Base-by-base conservation (phyloP, 371 early-diverging fungal species). In the Mortierella sp. region DNA sequence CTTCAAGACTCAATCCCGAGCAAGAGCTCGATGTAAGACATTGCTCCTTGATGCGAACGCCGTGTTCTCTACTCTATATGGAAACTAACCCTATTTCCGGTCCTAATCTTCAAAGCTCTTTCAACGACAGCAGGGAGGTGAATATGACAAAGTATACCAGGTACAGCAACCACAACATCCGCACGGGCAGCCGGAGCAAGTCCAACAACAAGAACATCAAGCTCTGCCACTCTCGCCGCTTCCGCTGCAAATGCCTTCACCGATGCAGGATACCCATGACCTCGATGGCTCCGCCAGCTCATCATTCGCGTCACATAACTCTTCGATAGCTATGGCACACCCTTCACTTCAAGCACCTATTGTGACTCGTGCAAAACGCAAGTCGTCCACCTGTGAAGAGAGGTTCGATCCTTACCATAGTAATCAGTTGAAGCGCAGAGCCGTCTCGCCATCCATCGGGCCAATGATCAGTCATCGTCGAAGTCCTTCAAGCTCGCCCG, bases 391-490 rank as follows among this genome's bases (percentile, higher is more conserved):
- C 6, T 74, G 68, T 13, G 76, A 74, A n/a, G 76, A 74, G 9
- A 45, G 76, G n/a, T 74, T 74, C 43, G 76, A 74, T 12, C 76
- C 76, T 0, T 74, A 74, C 31, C 63, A 67, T 43, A 74, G 76
- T 24, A 68, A 54, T 25, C 68, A 68, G 21, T 60, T 74, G 14
- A 74, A 74, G 46, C 63, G 76, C 8, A 54, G 68, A 34, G 76
- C 76, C 21, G 76, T 74, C 19, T 74, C 76, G 22, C 76, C 76
- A 4, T 74, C 76, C 3, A 67, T 74, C 47, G 68, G 76, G 5
- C 76, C 76, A 1, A 63, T 73, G 27, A 44, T 60, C 21, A 63
- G 76, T 16, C 67, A 67, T 49, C 68, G 76, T 28, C 64, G 64
- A 7, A 67, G 68, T 31, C 76, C 76, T 3, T 74, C 76, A 7